Conservation (phyloP, 2,329 filamentous ascomycete genomes). For the Colletotrichum gigasporum region DNA sequence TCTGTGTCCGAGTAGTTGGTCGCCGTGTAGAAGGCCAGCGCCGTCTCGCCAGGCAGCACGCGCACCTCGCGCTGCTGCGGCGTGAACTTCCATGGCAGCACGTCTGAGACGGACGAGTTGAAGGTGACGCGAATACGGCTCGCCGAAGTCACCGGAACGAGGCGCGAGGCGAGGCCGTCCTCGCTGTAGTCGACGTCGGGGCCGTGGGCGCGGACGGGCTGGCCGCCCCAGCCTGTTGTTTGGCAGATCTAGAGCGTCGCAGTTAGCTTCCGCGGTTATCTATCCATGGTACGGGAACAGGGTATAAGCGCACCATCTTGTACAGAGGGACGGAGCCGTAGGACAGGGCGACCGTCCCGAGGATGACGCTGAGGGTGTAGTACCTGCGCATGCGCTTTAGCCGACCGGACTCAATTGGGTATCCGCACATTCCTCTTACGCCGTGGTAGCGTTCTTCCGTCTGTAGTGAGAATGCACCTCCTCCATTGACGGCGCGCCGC, state of each 20-base stretch:
- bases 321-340: constrained; percentile 89
- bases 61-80: constrained; percentile 97
- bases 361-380: constrained; percentile 80
- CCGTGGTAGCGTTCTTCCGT: constrained; percentile 72
- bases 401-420: background rate
- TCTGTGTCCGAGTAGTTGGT: constrained; percentile 91
- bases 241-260: constrained; percentile 72
- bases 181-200: constrained; percentile 54
- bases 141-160: constrained; percentile 82
- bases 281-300: constrained; percentile 17
- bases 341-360: constrained; percentile 81
- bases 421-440: constrained; percentile 38
- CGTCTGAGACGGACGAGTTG: constrained; percentile 93
- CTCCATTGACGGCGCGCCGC: constrained; percentile 60
- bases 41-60: constrained; percentile 94
- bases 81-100: constrained; percentile 96
- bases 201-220: constrained; percentile 84
- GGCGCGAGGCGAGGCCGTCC: constrained; percentile 76
- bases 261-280: constrained; percentile 25
- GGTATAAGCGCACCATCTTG: constrained; percentile 72
- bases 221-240: constrained; percentile 90
- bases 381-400: constrained; percentile 57
- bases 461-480: constrained; percentile 71
- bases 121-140: constrained; percentile 95
- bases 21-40: constrained; percentile 96